Evolutionary conservation across 345 rosid species (phyloP), one percentile per base, ranked within the genome.

Genomic region (Rubroshorea leprosula): DNA sequence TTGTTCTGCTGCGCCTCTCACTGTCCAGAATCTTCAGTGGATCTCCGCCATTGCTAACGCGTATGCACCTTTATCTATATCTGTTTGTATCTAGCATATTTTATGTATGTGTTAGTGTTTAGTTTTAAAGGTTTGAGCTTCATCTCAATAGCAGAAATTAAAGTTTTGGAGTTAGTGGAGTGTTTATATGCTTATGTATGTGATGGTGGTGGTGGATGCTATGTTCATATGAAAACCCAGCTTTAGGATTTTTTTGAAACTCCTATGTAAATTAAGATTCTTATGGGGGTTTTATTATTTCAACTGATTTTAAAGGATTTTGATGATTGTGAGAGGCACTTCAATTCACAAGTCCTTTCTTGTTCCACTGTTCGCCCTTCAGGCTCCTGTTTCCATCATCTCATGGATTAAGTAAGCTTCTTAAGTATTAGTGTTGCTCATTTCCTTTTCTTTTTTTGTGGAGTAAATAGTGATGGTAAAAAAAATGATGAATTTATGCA

Each of bases 341-440:
- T 76, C 81, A 4, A 68, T 83, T 56, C 88, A 74, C 31, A 93
- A 89, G 74, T 73, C 85, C 21, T 81, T 93, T 60, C 74, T 93
- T 62, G 97, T 82, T 71, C 99, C 96, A 0, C 51, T 93, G 27
- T 73, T 93, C 13, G 91, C 86, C 57, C 72, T 93, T 35, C 88
- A 78, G 62, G 94, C 97, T 49, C 97, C 99, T 9, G 23, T 79
- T 9, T 52, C 13, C 61, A 49, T 93, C 58, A 55, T 93, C 66
- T 69, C 97, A 57, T 89, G 99, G 99, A 80, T 82, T 9, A 89
- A 86, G 97, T 93, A 73, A 73, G 83, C 49, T n/a, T 44, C 47
- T 44, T 4, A 2, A 14, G 14, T 5, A 16, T 39, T 11, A 2
- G 5, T 27, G 5, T 27, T 27, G 31, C 31, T 27, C 31, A 27